Conservation (phyloP, 768 basidiomycete genomes). For the Gautieria morchelliformis region DNA sequence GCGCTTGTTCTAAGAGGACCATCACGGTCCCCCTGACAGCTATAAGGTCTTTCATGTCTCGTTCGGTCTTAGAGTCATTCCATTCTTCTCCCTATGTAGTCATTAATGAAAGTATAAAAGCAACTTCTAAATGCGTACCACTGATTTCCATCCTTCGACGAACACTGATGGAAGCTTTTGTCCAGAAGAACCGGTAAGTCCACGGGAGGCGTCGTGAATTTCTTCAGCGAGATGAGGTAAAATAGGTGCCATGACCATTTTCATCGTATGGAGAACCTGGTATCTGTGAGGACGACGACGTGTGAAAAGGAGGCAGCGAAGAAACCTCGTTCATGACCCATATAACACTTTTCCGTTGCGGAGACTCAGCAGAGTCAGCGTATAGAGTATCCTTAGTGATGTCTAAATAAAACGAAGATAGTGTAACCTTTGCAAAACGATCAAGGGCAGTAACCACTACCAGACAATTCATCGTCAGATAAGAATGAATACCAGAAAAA, state of each 20-base stretch:
- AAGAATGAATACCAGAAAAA: neutral
- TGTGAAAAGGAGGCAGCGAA: neutral
- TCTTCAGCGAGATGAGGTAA: conserved; percentile 90
- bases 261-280: conserved; percentile 60
- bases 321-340: conserved; percentile 31
- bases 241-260: conserved; percentile 70
- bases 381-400: conserved; percentile 87
- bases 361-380: conserved; percentile 43
- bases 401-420: conserved; percentile 71
- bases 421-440: conserved; percentile 71
- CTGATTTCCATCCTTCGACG: conserved; percentile 50
- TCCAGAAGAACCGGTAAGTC: conserved; percentile 19
- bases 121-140: conserved; percentile 36
- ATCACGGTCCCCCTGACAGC: conserved; percentile 52
- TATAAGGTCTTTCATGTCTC: conserved; percentile 58
- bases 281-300: neutral
- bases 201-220: conserved; percentile 38
- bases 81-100: conserved; percentile 45
- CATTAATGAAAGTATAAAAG: conserved; percentile 5
- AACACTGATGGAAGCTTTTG: conserved; percentile 50
- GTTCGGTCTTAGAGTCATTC: conserved; percentile 45
- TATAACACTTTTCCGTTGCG: conserved; percentile 53
- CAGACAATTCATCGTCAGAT: conserved; percentile 7
- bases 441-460: conserved; percentile 63
- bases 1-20: conserved; percentile 64